Conservation (phyloP, 441 rosid genomes). For the Corymbia citriodora region DNA sequence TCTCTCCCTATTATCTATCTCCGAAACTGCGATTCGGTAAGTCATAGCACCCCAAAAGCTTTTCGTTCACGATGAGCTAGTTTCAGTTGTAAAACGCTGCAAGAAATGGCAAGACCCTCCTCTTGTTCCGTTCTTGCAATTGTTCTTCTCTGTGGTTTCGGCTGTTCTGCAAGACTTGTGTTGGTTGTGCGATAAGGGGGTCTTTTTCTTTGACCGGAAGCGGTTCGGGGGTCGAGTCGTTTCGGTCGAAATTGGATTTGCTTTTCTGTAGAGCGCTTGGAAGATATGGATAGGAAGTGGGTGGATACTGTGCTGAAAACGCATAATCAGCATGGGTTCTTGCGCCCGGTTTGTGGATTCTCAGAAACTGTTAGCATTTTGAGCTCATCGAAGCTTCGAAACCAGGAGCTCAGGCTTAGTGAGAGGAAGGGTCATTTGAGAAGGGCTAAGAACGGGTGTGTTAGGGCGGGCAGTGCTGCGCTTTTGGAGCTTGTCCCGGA, state of each 20-base stretch:
- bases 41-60: not conserved
- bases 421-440: conserved; percentile 16
- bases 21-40: not conserved
- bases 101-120: not conserved
- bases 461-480: conserved; percentile 43
- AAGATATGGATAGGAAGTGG: conserved; percentile 1
- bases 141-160: conserved; percentile 1
- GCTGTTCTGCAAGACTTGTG: not conserved
- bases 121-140: not conserved
- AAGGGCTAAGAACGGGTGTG: conserved; percentile 19
- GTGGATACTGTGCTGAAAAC: conserved; percentile 81
- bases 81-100: not conserved
- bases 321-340: conserved; percentile 56
- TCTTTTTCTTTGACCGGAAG: not conserved
- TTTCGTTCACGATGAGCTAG: not conserved
- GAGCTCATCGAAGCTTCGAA: conserved; percentile 32
- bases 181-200: not conserved
- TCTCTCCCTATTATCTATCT: conserved; percentile 1
- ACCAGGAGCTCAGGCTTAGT: conserved; percentile 26
- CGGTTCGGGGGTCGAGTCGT: not conserved
- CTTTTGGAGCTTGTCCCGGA: conserved; percentile 90
- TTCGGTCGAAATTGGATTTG: conserved; percentile 12
- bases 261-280: not conserved
- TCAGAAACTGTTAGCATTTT: conserved; percentile 35
- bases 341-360: conserved; percentile 53